Evolutionary conservation across 495 filamentous ascomycete species (phyloP), one percentile per base, ranked within the genome.

Genomic region (Chaetomium tenue): DNA sequence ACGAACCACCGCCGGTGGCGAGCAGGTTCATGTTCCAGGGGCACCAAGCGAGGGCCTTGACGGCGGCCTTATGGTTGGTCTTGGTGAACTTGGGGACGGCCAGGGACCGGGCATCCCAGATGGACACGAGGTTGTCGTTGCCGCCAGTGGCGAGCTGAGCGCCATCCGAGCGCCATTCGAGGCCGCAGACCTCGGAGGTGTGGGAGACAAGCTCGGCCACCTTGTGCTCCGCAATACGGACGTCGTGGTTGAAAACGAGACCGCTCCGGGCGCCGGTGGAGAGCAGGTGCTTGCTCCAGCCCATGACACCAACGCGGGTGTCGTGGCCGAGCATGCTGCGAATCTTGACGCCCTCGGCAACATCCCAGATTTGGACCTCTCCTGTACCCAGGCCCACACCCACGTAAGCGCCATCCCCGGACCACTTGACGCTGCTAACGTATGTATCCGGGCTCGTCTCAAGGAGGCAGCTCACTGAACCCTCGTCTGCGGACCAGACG

Each of bases 331-430:
- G 88, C 94, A 99, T 99, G 81, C 91, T 97, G 71, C 94, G 92
- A 44, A 98, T 87, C 84, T 97, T 97, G 69, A 85, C 87, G 37
- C 90, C 88, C 71, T 99, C 94, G 67, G 97, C 91, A 25, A 97
- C 94, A 68, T 99, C 94, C 94, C 94, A 99, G 74, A 99, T 99
- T 77, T 99, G 94, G 47, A 98, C 91, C 72, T 99, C 94, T 65
- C 94, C 94, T 15, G 91, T 90, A 66, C 92, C 93, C 62, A 99
- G 87, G 52, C 94, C 94, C 67, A 98, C 93, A 63, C 92, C 89
- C 58, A 99, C 92, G 72, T 98, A 97, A 6, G 94, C 93, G 50
- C 94, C 95, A 69, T 99, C 94, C 52, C 89, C 90, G 67, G 93
- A 97, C 94, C 95, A 99, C 77, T 97, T 97, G 65, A 99, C 94